Evolutionary conservation across 768 basidiomycete genomes (phyloP).

Genomic region (Coprinellus micaceus): DNA sequence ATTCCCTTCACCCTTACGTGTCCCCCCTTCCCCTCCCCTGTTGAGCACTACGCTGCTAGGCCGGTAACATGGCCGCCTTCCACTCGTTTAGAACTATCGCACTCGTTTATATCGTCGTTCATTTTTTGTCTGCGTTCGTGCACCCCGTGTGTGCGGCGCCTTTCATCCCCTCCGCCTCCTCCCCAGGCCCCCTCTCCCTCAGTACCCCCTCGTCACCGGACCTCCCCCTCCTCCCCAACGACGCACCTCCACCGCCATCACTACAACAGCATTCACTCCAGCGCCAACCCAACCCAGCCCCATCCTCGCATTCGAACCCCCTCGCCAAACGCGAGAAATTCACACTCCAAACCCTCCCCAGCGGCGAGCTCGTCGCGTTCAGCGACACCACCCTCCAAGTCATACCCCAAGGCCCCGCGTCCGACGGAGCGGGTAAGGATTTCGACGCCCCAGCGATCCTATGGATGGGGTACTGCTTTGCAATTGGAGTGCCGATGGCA

Average conservation of each 20-base stretch:
- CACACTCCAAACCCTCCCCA: constrained; percentile 23
- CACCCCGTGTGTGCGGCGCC: background rate
- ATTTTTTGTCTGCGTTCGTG: background rate
- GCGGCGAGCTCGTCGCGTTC: constrained; percentile 42
- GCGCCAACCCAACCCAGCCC: background rate
- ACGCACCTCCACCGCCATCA: background rate
- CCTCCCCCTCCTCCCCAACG: background rate
- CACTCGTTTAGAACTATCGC: background rate
- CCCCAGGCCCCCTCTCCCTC: constrained; percentile 2
- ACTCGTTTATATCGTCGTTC: constrained; percentile 2
- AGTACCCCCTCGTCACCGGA: too few species aligned
- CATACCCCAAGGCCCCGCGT: constrained; percentile 51
- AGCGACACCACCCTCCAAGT: constrained; percentile 38
- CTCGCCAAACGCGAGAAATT: constrained; percentile 2
- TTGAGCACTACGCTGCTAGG: too few species aligned
- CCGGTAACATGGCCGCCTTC: constrained; percentile 6
- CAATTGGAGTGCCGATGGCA: constrained; percentile 51
- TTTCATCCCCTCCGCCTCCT: background rate
- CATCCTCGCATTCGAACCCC: background rate
- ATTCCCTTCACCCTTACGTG: background rate
- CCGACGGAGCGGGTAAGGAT: constrained; percentile 53
- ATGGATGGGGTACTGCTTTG: constrained; percentile 55
- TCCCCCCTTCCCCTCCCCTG: background rate
- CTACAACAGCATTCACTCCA: background rate
- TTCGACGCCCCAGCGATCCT: constrained; percentile 48